phyloP scores from a whole-genome alignment of 208 protist genomes.

The Porcisia deanei region DNA sequence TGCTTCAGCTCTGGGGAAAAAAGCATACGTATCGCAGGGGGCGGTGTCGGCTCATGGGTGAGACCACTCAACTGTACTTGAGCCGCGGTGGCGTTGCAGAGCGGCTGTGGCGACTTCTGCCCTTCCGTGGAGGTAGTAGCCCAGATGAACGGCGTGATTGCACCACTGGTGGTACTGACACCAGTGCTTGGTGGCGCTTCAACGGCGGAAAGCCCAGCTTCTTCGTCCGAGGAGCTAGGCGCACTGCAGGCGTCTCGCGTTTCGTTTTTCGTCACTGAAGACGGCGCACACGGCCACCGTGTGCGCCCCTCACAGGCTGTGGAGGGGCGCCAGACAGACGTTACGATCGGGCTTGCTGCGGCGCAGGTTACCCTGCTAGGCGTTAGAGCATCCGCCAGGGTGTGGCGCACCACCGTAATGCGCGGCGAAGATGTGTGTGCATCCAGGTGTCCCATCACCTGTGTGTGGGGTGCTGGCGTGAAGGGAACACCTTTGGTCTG shows the following conservation, averaged over 20 bases:
- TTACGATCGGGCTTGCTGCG: neutral
- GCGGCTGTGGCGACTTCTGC: neutral
- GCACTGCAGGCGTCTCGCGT: neutral
- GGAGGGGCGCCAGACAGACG: slow-evolving; percentile 3
- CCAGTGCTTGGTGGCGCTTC: neutral
- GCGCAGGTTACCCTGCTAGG: slow-evolving; percentile 1
- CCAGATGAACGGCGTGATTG: neutral
- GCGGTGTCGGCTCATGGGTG: slow-evolving; percentile 6
- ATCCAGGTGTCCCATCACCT: neutral
- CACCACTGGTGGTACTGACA: neutral
- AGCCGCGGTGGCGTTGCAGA: neutral
- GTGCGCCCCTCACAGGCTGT: neutral
- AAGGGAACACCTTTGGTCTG: slow-evolving; percentile 10
- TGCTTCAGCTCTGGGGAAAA: slow-evolving; percentile 5
- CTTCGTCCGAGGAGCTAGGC: slow-evolving; percentile 4
- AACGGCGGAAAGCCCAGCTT: slow-evolving; percentile 3
- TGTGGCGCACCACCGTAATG: neutral
- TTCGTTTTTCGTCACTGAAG: neutral
- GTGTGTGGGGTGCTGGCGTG: neutral
- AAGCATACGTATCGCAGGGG: slow-evolving; percentile 27
- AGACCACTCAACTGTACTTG: neutral
- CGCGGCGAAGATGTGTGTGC: neutral
- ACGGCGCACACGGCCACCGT: neutral
- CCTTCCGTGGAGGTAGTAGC: neutral
- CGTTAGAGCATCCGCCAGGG: slow-evolving; percentile 6